These are phyloP conservation scores for Candida mesenterica DNA, from an alignment of 1,139 yeast species.

Conservation along the genomic window DNA sequence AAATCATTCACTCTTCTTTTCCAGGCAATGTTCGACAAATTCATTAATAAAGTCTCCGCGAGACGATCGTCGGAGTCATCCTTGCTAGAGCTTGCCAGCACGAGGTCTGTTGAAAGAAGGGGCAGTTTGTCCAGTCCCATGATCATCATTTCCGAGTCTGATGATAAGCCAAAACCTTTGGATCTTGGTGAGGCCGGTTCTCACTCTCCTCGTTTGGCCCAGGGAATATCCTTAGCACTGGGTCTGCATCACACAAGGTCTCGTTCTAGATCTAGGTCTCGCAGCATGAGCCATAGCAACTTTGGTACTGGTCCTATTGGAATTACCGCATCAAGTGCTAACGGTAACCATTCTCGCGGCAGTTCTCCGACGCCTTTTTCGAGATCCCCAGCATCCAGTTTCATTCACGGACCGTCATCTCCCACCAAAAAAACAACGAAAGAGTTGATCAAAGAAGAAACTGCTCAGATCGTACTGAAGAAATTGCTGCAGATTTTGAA, in stretches of 20 bases:
- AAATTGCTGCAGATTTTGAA: constrained; percentile 31
- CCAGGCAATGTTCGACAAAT: constrained; percentile 12
- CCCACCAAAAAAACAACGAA: constrained; percentile 31
- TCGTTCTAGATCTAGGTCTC: constrained; percentile 13
- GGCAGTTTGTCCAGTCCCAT: constrained; percentile 22
- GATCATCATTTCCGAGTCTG: constrained; percentile 20
- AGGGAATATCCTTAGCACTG: no score
- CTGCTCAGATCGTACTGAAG: constrained; percentile 37
- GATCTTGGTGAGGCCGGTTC: no score
- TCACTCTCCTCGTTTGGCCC: no score
- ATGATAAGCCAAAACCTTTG: no score
- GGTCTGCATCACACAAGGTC: constrained; percentile 7
- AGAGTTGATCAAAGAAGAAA: constrained; percentile 41
- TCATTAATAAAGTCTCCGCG: constrained; percentile 14
- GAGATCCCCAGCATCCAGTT: no score
- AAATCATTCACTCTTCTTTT: not conserved
- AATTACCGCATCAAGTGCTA: no score
- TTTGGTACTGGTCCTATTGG: constrained; percentile 3
- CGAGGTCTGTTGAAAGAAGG: constrained; percentile 12
- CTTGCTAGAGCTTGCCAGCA: constrained; percentile 9
- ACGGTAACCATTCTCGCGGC: constrained; percentile 1
- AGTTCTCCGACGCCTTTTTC: constrained; percentile 6
- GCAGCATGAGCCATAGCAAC: constrained; percentile 13
- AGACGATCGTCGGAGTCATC: constrained; percentile 17
- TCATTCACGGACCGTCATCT: constrained; percentile 5